phyloP scores from a whole-genome alignment of 768 basidiomycete species.

The Russula dissimulans region DNA sequence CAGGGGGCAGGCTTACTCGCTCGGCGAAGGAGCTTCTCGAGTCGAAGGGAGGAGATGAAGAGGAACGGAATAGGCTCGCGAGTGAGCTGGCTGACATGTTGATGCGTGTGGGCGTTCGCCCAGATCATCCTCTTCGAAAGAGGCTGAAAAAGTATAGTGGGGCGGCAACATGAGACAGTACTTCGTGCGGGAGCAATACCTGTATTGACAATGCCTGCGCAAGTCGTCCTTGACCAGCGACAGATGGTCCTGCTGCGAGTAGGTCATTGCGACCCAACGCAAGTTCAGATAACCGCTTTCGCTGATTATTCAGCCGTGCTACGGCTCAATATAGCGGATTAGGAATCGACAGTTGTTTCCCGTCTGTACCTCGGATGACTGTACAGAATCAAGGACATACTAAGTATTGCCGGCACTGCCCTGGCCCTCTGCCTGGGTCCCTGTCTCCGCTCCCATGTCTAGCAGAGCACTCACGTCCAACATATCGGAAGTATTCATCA shows the following conservation, averaged over 20 bases:
- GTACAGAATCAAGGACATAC: neutral
- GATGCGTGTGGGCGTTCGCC: conserved; percentile 45
- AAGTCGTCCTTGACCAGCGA: neutral
- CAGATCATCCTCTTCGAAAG: conserved; percentile 60
- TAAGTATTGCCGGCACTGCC: neutral
- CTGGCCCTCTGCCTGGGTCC: conserved; percentile 5
- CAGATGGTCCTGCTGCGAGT: neutral
- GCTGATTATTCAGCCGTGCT: neutral
- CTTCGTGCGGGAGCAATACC: neutral
- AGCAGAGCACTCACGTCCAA: conserved; percentile 19
- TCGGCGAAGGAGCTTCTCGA: conserved; percentile 59
- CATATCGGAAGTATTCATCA: conserved; percentile 31
- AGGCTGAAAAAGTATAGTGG: conserved; percentile 49
- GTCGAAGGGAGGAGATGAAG: conserved; percentile 36
- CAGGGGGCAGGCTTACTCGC: conserved; percentile 61
- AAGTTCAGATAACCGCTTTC: neutral
- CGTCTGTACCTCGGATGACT: neutral
- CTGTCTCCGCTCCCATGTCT: conserved; percentile 2
- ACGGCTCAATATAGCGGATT: neutral
- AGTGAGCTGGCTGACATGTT: conserved; percentile 43
- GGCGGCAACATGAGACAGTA: neutral
- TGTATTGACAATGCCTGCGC: neutral
- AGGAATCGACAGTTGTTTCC: neutral
- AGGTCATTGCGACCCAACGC: neutral
- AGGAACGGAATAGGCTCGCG: conserved; percentile 39